Evolutionary conservation across 352 stramenopile species (phyloP), one percentile per base, ranked within the genome.

Genomic region (Elongisporangium prolatum): DNA sequence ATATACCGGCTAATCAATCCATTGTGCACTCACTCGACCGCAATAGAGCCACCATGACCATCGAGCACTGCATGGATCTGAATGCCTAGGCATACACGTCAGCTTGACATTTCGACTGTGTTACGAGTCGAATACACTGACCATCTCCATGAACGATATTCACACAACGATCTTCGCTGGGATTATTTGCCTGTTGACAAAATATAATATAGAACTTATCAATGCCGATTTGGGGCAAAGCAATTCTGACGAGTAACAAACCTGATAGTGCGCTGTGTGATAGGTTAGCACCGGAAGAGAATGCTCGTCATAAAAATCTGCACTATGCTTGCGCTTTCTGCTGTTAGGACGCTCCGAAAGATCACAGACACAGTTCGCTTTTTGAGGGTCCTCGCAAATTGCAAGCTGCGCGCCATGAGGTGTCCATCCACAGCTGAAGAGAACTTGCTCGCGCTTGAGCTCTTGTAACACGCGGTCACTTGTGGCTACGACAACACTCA

Each of bases 91-190:
- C 1, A 52, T 4, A 51, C 11, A 38, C 20, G 13, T 16, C 17
- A 48, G 18, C n/a, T n/a, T 24, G 24, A 18, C 21, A 40, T 13
- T n/a, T n/a, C n/a, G n/a, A n/a, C n/a, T n/a, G n/a, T n/a, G n/a
- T n/a, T n/a, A n/a, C n/a, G n/a, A n/a, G n/a, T n/a, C n/a, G n/a
- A n/a, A n/a, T n/a, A n/a, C n/a, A 68, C 61, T 66, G 49, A 54
- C 76, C 66, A 5, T 52, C 64, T 20, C 56, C 50, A 48, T 80
- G 84, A 21, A 67, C 54, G 17, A 75, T 68, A 44, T 86, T 87
- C 18, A 86, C 51, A 53, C 80, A 88, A 25, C 80, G 69, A 54
- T 90, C 80, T 71, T 90, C 80, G 4, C 77, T 77, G n/a, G 80
- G 80, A 14, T 68, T 63, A 50, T 90, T 90, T 0, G 75, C 80